Conservation (phyloP, 2,329 filamentous ascomycete species). For the Alternaria rosae region DNA sequence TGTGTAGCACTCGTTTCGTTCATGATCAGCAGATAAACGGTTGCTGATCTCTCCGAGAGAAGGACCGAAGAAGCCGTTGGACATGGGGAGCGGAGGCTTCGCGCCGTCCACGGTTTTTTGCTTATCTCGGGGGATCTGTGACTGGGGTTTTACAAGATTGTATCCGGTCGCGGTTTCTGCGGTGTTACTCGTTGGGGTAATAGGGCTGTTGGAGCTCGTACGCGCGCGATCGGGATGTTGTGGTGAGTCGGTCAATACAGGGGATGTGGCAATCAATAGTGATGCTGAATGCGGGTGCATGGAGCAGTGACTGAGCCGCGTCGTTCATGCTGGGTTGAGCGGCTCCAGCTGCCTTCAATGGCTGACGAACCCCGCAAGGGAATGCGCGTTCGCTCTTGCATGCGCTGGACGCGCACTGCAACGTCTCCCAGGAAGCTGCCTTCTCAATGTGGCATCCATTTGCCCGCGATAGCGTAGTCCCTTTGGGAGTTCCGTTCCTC, state of each 20-base stretch:
- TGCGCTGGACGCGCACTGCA: neutral
- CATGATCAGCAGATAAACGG: conserved; percentile 1
- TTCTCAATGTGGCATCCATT: neutral
- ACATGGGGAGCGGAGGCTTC: neutral
- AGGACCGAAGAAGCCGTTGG: conserved; percentile 3
- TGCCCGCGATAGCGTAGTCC: neutral
- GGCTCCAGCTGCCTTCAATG: neutral
- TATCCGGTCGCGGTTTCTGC: neutral
- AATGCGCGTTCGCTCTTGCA: neutral
- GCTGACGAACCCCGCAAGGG: neutral
- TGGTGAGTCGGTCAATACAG: neutral
- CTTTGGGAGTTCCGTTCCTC: neutral
- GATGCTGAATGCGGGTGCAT: neutral
- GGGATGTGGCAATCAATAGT: neutral
- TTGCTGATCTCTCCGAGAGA: neutral
- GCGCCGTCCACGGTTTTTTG: neutral
- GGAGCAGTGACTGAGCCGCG: neutral
- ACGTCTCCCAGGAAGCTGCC: neutral
- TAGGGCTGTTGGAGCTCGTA: neutral
- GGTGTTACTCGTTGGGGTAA: neutral
- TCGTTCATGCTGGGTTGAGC: neutral
- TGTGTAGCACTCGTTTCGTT: neutral
- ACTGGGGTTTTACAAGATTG: neutral
- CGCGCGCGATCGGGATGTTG: neutral
- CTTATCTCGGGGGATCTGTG: conserved; percentile 2